Evolutionary conservation across 306 rosid genomes (phyloP).

Genomic region (Lotus japonicus): DNA sequence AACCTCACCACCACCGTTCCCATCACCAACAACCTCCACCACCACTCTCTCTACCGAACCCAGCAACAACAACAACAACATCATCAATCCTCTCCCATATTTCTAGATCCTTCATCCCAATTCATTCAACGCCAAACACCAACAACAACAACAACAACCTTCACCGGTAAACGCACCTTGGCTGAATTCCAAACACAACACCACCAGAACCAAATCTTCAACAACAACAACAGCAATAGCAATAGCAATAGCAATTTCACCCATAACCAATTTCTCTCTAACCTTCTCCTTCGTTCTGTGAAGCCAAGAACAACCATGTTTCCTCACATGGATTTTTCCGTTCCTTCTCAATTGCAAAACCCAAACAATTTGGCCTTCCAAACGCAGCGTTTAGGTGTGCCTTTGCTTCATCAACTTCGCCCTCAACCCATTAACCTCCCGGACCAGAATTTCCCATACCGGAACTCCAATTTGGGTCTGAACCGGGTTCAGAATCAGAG

Average conservation of each 20-base stretch:
- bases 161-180: slow-evolving; percentile 62
- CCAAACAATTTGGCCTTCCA: background rate
- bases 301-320: slow-evolving; percentile 43
- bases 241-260: slow-evolving; percentile 13
- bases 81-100: slow-evolving; percentile 29
- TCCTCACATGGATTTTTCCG: slow-evolving; percentile 51
- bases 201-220: slow-evolving; percentile 25
- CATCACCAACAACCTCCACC: slow-evolving; percentile 22
- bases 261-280: slow-evolving; percentile 32
- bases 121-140: slow-evolving; percentile 40
- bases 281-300: slow-evolving; percentile 50
- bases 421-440: slow-evolving; percentile 28
- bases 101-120: slow-evolving; percentile 57
- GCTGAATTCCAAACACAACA: slow-evolving; percentile 51
- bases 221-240: slow-evolving; percentile 22
- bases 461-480: slow-evolving; percentile 19
- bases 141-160: background rate
- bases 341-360: slow-evolving; percentile 15
- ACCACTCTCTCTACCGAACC: slow-evolving; percentile 39
- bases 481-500: slow-evolving; percentile 19
- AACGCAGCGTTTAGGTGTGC: slow-evolving; percentile 40
- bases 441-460: background rate
- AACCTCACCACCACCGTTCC: slow-evolving; percentile 8
- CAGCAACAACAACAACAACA: slow-evolving; percentile 45
- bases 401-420: slow-evolving; percentile 49